Evolutionary conservation across 352 stramenopile genomes (phyloP).

Genomic region (Phytophthora sansomeana): DNA sequence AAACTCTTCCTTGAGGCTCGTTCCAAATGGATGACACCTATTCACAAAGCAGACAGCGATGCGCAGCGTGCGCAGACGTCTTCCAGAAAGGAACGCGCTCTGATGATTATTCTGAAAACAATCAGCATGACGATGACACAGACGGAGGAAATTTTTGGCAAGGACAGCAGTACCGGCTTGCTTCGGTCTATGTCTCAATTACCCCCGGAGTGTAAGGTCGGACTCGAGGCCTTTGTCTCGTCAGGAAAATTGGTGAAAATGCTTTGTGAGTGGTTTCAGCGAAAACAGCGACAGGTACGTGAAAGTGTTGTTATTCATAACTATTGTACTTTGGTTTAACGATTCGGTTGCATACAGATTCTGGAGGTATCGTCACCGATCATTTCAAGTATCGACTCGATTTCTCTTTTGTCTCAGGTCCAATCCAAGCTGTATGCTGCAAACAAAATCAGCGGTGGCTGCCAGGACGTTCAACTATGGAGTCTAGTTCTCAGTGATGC

Average conservation of each 20-base stretch:
- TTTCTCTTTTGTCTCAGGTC: slow-evolving; percentile 61
- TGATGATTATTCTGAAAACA: slow-evolving; percentile 70
- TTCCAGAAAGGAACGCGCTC: slow-evolving; percentile 36
- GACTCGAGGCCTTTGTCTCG: slow-evolving; percentile 39
- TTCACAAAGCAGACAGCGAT: slow-evolving; percentile 21
- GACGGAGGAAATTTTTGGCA: slow-evolving; percentile 64
- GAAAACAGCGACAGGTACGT: slow-evolving; percentile 50
- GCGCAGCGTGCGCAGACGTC: slow-evolving; percentile 12
- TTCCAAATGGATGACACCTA: slow-evolving; percentile 55
- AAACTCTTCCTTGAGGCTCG: slow-evolving; percentile 58
- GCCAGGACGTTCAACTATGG: slow-evolving; percentile 52
- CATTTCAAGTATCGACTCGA: slow-evolving; percentile 67
- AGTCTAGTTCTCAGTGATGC: slow-evolving; percentile 16
- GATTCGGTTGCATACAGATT: slow-evolving; percentile 43
- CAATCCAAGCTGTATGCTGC: slow-evolving; percentile 62
- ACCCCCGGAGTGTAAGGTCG: slow-evolving; percentile 31
- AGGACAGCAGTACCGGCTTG: slow-evolving; percentile 19
- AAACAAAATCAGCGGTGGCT: slow-evolving; percentile 46
- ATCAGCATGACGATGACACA: slow-evolving; percentile 66
- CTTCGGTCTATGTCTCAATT: slow-evolving; percentile 39
- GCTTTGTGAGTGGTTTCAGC: slow-evolving; percentile 47
- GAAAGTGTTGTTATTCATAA: not conserved
- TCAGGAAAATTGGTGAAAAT: slow-evolving; percentile 41
- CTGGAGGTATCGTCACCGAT: slow-evolving; percentile 44
- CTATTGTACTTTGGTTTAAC: not conserved